Evolutionary conservation across 2,329 filamentous ascomycete genomes (phyloP).

Genomic region (Colletotrichum tropicale): DNA sequence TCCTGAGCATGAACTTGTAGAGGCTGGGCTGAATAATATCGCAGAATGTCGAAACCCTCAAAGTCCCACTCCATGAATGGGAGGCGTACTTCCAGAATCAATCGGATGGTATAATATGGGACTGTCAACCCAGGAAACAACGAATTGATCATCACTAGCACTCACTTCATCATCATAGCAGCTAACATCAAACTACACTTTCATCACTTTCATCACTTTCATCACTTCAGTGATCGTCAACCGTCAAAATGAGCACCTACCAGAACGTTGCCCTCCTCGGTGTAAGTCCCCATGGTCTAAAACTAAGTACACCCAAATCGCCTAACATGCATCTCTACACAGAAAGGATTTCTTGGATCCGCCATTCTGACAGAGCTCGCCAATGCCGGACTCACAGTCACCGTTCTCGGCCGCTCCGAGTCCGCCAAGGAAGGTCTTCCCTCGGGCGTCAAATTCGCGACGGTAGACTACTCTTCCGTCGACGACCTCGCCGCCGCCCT

Average conservation of each 20-base stretch:
- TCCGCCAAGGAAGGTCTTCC: not conserved
- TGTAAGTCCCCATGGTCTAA: not conserved
- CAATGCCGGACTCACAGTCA: conserved; percentile 50
- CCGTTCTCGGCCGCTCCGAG: conserved; percentile 55
- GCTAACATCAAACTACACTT: no score
- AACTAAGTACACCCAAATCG: fast-evolving
- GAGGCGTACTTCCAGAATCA: not conserved
- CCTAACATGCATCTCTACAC: conserved; percentile 23
- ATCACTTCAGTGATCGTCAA: not conserved
- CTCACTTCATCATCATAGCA: not conserved
- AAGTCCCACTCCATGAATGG: not conserved
- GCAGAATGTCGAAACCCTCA: not conserved
- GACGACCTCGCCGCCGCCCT: conserved; percentile 49
- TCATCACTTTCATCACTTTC: not conserved
- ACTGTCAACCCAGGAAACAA: not conserved
- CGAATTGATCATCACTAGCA: not conserved
- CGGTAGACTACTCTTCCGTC: conserved; percentile 20
- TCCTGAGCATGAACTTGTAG: not conserved
- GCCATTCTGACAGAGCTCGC: conserved; percentile 41
- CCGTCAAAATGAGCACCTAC: not conserved
- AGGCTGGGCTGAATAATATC: not conserved
- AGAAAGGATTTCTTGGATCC: conserved; percentile 41
- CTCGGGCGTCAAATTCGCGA: not conserved
- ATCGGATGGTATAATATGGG: not conserved
- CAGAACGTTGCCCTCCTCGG: conserved; percentile 12